phyloP scores from a whole-genome alignment of 1,284 basidiomycete species.

The Melampsora occidentalis region DNA sequence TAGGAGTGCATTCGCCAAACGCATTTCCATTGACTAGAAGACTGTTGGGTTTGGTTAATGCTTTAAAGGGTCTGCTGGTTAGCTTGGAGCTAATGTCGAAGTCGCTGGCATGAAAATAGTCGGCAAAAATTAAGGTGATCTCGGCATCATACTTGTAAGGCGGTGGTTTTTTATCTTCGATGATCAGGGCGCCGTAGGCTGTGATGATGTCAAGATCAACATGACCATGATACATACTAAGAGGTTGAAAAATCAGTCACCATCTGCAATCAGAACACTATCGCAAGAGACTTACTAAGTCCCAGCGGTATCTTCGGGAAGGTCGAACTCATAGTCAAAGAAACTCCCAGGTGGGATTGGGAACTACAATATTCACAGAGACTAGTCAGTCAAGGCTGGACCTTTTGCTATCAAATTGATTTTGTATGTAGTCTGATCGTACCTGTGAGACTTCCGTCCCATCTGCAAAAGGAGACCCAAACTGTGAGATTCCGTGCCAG shows the following conservation, averaged over 20 bases:
- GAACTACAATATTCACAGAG: background rate
- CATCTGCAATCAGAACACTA: background rate
- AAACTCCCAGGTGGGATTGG: conserved; percentile 26
- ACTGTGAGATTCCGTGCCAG: conserved; percentile 40
- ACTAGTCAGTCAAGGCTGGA: background rate
- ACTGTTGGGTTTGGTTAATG: conserved; percentile 34
- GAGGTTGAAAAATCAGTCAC: background rate
- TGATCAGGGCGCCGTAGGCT: conserved; percentile 33
- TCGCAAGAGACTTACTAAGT: conserved; percentile 37
- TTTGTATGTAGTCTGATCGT: background rate
- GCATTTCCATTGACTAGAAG: conserved; percentile 36
- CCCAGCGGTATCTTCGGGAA: conserved; percentile 14
- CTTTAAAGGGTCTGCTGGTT: conserved; percentile 19
- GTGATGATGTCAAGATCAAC: conserved; percentile 19
- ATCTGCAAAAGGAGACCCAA: conserved; percentile 37
- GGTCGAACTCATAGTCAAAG: conserved; percentile 42
- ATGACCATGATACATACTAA: conserved; percentile 41
- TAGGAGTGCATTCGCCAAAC: conserved; percentile 24
- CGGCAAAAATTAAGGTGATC: conserved; percentile 32
- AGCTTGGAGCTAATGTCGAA: conserved; percentile 17
- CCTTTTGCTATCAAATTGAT: no score
- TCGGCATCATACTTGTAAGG: conserved; percentile 37
- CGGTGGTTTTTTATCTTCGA: conserved; percentile 9
- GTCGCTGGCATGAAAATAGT: conserved; percentile 36
- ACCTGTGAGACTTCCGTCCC: conserved; percentile 30